Percentiles rank a stretch among this genome's conserved stretches.
Evolutionary conservation across 139 green algal genomes (phyloP).

Genomic region (Pseudopediastrum boryanum): DNA sequence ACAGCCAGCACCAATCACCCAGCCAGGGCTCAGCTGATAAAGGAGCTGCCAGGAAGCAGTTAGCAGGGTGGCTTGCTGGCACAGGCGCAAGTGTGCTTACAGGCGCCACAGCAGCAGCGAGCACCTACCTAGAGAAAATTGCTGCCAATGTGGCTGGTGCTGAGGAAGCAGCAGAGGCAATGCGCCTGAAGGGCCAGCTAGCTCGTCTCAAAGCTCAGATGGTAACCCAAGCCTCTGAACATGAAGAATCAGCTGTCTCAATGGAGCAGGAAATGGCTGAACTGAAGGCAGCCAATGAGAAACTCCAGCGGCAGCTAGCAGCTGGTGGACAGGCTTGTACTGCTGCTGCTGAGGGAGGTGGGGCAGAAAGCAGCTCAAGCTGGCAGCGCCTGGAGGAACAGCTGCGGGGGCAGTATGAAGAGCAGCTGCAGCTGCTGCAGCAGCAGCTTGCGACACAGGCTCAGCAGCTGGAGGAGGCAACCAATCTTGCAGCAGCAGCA

Average conservation of each 20-base stretch:
- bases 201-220: conserved; percentile 29
- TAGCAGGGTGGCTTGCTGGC: conserved; percentile 31
- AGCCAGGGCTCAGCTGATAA: too few species aligned
- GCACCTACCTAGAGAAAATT: conserved; percentile 26
- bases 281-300: not conserved
- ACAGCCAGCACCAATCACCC: too few species aligned
- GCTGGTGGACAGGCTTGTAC: not conserved
- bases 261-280: conserved; percentile 1
- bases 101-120: conserved; percentile 12
- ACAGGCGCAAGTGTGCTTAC: conserved; percentile 22
- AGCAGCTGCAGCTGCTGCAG: not conserved
- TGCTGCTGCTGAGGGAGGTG: not conserved
- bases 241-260: not conserved
- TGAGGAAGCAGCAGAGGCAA: conserved; percentile 3
- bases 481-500: not conserved
- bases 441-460: conserved; percentile 7
- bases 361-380: conserved; percentile 12
- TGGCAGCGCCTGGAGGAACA: not conserved
- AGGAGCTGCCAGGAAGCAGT: too few species aligned
- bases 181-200: conserved; percentile 23
- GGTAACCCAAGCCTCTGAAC: not conserved
- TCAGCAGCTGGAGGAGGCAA: not conserved
- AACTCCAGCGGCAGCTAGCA: too few species aligned
- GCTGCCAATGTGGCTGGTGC: conserved; percentile 31
- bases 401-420: not conserved